Conservation (phyloP, 306 rosid genomes). For the Rosa multiflora region DNA sequence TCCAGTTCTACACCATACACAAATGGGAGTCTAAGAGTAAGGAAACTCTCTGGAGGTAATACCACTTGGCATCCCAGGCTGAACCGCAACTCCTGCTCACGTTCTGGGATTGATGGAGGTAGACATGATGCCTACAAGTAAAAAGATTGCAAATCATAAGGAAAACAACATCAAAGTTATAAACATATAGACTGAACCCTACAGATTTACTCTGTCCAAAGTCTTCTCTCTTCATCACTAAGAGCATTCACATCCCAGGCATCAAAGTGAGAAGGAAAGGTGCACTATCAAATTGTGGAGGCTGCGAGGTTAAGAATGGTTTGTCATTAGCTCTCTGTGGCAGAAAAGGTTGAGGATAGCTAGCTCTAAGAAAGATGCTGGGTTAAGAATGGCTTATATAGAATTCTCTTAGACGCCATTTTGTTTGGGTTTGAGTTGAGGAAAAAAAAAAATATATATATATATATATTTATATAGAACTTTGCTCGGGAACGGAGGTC, state of each 20-base stretch:
- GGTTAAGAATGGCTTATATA: background rate
- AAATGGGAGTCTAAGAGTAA: slow-evolving; percentile 80
- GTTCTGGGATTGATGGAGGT: slow-evolving; percentile 57
- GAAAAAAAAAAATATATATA: background rate
- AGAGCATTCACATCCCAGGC: background rate
- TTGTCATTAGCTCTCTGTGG: background rate
- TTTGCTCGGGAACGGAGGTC: too few species aligned
- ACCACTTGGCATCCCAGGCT: slow-evolving; percentile 68
- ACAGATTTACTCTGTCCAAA: too few species aligned
- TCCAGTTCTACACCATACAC: slow-evolving; percentile 78
- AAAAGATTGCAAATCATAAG: slow-evolving; percentile 11
- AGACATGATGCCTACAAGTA: slow-evolving; percentile 68
- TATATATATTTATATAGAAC: too few species aligned
- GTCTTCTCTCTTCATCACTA: background rate
- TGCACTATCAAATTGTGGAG: background rate
- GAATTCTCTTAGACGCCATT: background rate
- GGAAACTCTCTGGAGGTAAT: slow-evolving; percentile 91
- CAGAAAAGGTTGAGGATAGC: background rate
- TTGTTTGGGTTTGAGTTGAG: background rate
- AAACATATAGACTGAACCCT: background rate
- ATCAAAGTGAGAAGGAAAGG: background rate
- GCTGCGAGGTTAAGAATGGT: background rate
- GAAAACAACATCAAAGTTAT: background rate
- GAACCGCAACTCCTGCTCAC: slow-evolving; percentile 74
- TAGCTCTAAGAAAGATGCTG: background rate